Base-by-base conservation (phyloP, 345 rosid genomes). In the Rhodomyrtus tomentosa region DNA sequence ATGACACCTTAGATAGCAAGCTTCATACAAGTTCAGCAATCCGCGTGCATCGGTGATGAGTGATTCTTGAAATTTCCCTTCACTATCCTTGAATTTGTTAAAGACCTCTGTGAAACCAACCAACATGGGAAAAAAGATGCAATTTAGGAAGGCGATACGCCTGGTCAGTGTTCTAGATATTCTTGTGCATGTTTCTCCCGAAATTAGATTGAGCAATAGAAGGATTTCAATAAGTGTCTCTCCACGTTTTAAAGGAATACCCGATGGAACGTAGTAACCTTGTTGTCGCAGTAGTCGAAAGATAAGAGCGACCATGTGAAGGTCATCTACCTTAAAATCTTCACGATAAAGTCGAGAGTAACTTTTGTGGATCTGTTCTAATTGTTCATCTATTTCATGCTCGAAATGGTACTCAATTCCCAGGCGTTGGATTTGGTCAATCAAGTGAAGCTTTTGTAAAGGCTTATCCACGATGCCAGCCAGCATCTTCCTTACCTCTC, bases 331-430 rank as follows among this genome's bases (percentile, higher is more conserved):
- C 38, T 27, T 27, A 58, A 58, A 58, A n/a, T 58, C 18, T 27
- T 27, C 72, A 27, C 5, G 4, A 20, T 25, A 1, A 55, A 82
- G 42, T 50, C 21, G 13, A 50, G 59, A 32, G 32, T 7, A 82
- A 53, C 53, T 45, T 27, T 52, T 29, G 13, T 58, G n/a, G 3
- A 86, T 62, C 49, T 15, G 81, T 38, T 74, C 81, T 38, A 91
- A n/a, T 29, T 68, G 32, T 36, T 55, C 84, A 16, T 88, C 90
- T 50, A 88, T 87, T 86, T 93, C 89, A 3, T 4, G 36, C 38
- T 89, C 79, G 48, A 93, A 93, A 90, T 88, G 92, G 36, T 92
- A 91, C 40, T 88, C 72, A 25, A 92, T 32, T 7, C 93, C 94
- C 36, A 85, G 40, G 38, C 86, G 89, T 76, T 89, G 88, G 54